Percentiles rank a stretch among this genome's conserved stretches.
These are phyloP conservation scores for Colletotrichum theobromicola DNA, from an alignment of 2,329 filamentous ascomycete species.

Conservation along the genomic window DNA sequence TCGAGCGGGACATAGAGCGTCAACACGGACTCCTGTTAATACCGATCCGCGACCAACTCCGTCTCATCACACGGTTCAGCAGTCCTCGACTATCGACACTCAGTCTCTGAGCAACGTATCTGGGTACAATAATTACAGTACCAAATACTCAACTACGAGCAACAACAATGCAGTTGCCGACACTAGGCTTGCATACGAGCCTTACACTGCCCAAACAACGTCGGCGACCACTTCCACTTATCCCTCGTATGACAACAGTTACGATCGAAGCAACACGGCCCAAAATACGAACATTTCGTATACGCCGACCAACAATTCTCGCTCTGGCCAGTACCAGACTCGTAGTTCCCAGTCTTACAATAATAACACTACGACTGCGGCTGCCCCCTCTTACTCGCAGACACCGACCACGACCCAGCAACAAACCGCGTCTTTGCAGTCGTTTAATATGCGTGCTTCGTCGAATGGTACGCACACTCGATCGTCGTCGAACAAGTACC, in stretches of 20 bases:
- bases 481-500: not conserved
- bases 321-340: constrained; percentile 18
- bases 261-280: constrained; percentile 31
- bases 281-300: constrained; percentile 18
- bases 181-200: constrained; percentile 14
- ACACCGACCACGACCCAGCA: constrained; percentile 27
- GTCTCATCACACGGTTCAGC: constrained; percentile 32
- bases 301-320: constrained; percentile 21
- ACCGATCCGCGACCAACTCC: constrained; percentile 24
- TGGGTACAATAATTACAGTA: constrained; percentile 28
- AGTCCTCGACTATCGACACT: constrained; percentile 29
- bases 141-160: constrained; percentile 16
- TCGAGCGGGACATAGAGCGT: constrained; percentile 37
- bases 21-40: constrained; percentile 33
- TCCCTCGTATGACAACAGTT: constrained; percentile 27
- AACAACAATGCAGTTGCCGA: not conserved
- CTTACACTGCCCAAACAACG: constrained; percentile 19
- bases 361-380: not conserved
- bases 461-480: not conserved
- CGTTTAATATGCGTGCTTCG: constrained; percentile 25
- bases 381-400: not conserved
- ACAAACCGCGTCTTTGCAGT: constrained; percentile 28
- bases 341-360: not conserved
- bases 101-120: constrained; percentile 23
- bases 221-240: constrained; percentile 21